Conservation (phyloP, 192 early-diverging fungal genomes). For the Coemansia sp. region DNA sequence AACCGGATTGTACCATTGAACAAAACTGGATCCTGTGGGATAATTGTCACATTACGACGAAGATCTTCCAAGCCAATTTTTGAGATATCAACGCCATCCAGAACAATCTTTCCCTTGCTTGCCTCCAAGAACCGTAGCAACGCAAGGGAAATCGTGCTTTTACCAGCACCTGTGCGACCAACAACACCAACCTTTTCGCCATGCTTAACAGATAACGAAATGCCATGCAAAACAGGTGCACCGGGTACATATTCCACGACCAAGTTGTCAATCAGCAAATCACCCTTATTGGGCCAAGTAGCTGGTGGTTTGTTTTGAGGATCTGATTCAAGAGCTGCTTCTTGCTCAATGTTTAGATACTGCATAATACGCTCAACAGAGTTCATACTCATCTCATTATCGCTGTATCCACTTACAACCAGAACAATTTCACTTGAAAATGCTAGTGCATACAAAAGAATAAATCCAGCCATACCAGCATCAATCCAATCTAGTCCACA, state of each 20-base stretch:
- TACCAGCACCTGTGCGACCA: conserved; percentile 86
- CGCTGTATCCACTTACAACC: conserved; percentile 75
- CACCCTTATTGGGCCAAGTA: conserved; percentile 68
- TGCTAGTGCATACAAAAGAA: conserved; percentile 78
- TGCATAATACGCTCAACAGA: conserved; percentile 85
- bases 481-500: conserved; percentile 59
- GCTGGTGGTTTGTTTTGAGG: conserved; percentile 56
- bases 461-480: conserved; percentile 86
- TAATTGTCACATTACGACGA: conserved; percentile 78
- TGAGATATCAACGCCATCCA: conserved; percentile 77
- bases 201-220: conserved; percentile 72
- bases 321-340: conserved; percentile 40
- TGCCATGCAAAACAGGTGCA: conserved; percentile 72
- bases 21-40: conserved; percentile 89
- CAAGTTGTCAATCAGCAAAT: conserved; percentile 68
- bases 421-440: conserved; percentile 81
- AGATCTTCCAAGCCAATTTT: conserved; percentile 75
- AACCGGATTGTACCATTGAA: conserved; percentile 79
- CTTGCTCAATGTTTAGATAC: conserved; percentile 81
- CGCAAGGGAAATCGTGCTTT: no score
- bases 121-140: conserved; percentile 80
- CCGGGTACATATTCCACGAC: conserved; percentile 77
- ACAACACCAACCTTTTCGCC: conserved; percentile 88
- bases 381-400: conserved; percentile 87
- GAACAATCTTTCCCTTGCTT: conserved; percentile 60